Base-by-base conservation (phyloP, 345 rosid species). In the Xanthoceras sorbifolium region DNA sequence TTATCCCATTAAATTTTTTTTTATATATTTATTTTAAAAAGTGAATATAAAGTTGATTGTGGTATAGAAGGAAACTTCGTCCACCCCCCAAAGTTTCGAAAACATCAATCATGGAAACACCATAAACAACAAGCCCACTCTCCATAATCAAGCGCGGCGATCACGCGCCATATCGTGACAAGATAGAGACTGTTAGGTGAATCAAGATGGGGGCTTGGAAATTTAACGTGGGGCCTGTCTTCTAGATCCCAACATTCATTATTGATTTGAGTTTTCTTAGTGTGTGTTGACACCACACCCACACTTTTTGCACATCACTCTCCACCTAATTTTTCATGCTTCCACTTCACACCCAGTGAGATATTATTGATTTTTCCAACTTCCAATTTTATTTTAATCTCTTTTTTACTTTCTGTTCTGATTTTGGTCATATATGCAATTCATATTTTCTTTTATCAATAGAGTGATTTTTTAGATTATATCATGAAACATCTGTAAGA, bases 191-290 rank as follows among this genome's bases (percentile, higher is more conserved):
- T 60, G 64, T 60, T 60, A 25, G 64, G 31, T 60, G 64, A 60
- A 23, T 60, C 64, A 23, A 60, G 64, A 59, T 59, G 64, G 31
- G 64, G 12, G 28, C 11, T 46, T 59, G 25, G 31, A 28, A 67
- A 20, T 28, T 12, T 7, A 15, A 29, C 5, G 84, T 76, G 86
- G 84, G 83, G 65, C 81, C 78, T 85, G 86, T 78, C 84, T 70
- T 78, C 83, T 48, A 66, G 82, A 83, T 83, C 81, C 86, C 86
- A 77, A 77, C 88, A 85, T 69, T 52, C n/a, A 77, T 77, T 50
- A 50, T 50, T 50, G 55, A 42, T 42, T 42, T 79, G 66, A 22
- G 22, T 5, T 26, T 31, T 52, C n/a, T 44, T 32, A 32, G 2
- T 4, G 36, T 23, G 26, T 28, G 46, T 2, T 40, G 28, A 4